A percentile compares a stretch with the other conserved stretches of the same genome.
These are phyloP conservation scores for Neolecta irregularis DNA, from an alignment of 1,139 yeast species.

Conservation along the genomic window DNA sequence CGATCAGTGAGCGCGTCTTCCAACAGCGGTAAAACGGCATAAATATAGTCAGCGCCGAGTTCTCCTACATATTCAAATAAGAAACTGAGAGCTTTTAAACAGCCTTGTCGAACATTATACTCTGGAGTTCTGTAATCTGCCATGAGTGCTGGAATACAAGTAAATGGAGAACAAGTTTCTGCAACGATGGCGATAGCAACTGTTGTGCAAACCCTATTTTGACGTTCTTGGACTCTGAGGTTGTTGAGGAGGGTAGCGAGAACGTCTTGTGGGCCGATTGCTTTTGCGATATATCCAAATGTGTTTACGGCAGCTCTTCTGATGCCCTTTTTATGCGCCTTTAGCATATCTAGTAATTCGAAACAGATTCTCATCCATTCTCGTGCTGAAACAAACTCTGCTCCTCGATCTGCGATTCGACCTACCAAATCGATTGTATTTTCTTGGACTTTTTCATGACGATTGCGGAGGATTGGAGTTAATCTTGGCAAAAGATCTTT, in stretches of 20 bases:
- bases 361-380: slow-evolving; percentile 98
- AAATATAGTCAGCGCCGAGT: slow-evolving; percentile 66
- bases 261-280: slow-evolving; percentile 94
- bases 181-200: slow-evolving; percentile 98
- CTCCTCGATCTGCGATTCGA: slow-evolving; percentile 64
- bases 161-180: slow-evolving; percentile 81
- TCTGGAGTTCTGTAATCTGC: slow-evolving; percentile 91
- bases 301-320: slow-evolving; percentile 79
- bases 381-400: slow-evolving; percentile 73
- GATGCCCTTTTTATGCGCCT: slow-evolving; percentile 65
- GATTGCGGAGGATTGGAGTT: slow-evolving; percentile 79
- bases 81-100: slow-evolving; percentile 80
- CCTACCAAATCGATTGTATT: slow-evolving; percentile 70
- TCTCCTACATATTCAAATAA: slow-evolving; percentile 86
- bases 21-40: slow-evolving; percentile 61
- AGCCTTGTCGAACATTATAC: slow-evolving; percentile 88
- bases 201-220: slow-evolving; percentile 89
- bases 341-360: slow-evolving; percentile 76
- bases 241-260: slow-evolving; percentile 71
- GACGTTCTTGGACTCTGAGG: slow-evolving; percentile 85
- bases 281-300: slow-evolving; percentile 79
- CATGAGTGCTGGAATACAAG: slow-evolving; percentile 92
- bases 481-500: slow-evolving; percentile 72
- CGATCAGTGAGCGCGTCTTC: slow-evolving; percentile 88
- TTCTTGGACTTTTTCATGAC: slow-evolving; percentile 86